Evolutionary conservation across 257 asterid species (phyloP), one percentile per base, ranked within the genome.

Genomic region (Nicotiana tabacum): DNA sequence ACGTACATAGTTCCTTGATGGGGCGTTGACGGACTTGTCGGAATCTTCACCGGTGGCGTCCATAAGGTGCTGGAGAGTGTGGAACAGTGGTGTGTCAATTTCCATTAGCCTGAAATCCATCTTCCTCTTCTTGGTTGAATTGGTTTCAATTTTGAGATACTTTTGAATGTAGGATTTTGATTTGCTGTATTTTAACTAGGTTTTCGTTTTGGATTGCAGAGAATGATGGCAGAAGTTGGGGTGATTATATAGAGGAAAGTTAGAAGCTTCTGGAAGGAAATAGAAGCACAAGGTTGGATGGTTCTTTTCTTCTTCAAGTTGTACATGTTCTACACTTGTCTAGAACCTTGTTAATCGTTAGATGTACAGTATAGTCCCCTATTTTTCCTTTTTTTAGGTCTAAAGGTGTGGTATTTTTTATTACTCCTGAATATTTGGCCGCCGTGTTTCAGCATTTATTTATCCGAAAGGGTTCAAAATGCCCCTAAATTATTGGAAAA

Each of bases 21-120:
- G 89, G 62, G 35, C 66, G n/a, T 39, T 65, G 16, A 21, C 10
- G 1, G 85, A 32, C 46, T 84, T 86, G 81, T 84, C 82, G 17
- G 55, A 51, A 77, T 77, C 88, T 16, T 87, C 90, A 17, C 84
- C 88, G 43, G 60, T 33, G 24, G 43, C 56, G 32, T 87, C 90
- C 13, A 87, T 66, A 57, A 84, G 80, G 67, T 84, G 84, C 32
- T 85, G 85, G 53, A 87, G 53, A 30, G 85, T 48, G 79, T 78
- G 74, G 84, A 89, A 79, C 15, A 85, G 55, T 11, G 77, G 58
- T 2, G 77, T 29, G 78, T 89, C 87, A 0, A 84, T 12, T 3
- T 85, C 88, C 18, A 83, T 15, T 30, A 66, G 43, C 74, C 87
- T 87, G 51, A 84, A 69, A 85, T 84, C 88, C 88, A 88, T 85